Evolutionary conservation across 2,329 filamentous ascomycete genomes (phyloP), one percentile per base, ranked within the genome.

Genomic region (Aspergillus glaucus): DNA sequence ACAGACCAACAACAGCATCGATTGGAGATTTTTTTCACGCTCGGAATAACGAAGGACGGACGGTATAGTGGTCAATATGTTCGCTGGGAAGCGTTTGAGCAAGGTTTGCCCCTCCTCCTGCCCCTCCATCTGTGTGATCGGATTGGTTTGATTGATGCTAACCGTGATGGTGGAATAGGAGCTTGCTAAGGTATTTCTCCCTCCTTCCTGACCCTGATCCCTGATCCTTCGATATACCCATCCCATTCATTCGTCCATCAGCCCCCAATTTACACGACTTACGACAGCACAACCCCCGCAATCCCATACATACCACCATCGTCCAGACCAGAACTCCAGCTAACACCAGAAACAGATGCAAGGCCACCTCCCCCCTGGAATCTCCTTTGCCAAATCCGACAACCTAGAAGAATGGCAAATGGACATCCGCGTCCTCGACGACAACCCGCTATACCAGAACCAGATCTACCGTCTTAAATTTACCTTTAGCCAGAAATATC

Each of bases 351-450:
- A 1, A 19, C 40, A 82, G 77, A 75, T 83, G 63, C 73, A 82
- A 61, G 73, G 75, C 43, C 75, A 77, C 57, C 72, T 82, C 5
- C 80, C 82, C 3, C 80, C 80, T 0, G 82, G 82, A 53, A 95
- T 98, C 68, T 77, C 80, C 44, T 81, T 97, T 44, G 83, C 94
- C 51, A 81, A 84, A 43, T 84, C 88, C 49, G 87, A 94, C 43
- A 85, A 90, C 66, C 84, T 95, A 46, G 80, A 88, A 62, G 86
- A 93, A 73, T 98, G 93, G 94, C 77, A 85, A 45, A 84, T 97
- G 72, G 94, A 98, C 66, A 94, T 98, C 47, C 76, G 80, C 57
- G 92, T 98, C 46, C 80, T 97, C 37, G 93, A 97, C 68, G 74
- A 80, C 50, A 98, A 98, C 64, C 92, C 92, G 1, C 73, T 98